phyloP scores from a whole-genome alignment of 169 alveolate species.

The Eimeria tenella region DNA sequence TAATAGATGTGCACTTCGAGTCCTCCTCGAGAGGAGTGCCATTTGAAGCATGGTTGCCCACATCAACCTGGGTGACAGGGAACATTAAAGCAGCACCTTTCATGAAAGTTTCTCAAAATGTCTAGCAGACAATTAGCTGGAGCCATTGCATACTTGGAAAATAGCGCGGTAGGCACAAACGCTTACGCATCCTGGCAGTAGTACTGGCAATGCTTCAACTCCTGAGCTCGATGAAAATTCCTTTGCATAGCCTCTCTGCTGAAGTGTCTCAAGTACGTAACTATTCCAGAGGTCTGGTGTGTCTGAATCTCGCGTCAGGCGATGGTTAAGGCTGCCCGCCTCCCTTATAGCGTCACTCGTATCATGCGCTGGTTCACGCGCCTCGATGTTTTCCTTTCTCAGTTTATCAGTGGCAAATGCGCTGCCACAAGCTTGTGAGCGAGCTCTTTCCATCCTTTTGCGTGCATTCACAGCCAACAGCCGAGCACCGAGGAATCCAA shows the following conservation, averaged over 20 bases:
- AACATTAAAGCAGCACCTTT: too few relatives aligned
- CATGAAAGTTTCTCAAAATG: too few relatives aligned
- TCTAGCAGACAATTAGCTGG: too few relatives aligned
- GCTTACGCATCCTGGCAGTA: too few relatives aligned
- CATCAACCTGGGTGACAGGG: too few relatives aligned
- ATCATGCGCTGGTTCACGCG: not conserved
- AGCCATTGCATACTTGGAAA: too few relatives aligned
- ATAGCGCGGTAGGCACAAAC: too few relatives aligned
- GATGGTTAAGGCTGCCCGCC: slow-evolving; percentile 1
- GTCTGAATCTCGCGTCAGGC: not conserved
- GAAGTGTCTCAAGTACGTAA: slow-evolving; percentile 52
- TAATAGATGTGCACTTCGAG: too few relatives aligned
- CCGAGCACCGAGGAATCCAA: slow-evolving; percentile 69
- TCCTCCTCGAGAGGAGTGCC: too few relatives aligned
- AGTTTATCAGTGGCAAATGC: not conserved
- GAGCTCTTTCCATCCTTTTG: slow-evolving; percentile 32
- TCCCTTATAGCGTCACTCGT: not conserved
- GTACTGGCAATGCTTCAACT: too few relatives aligned
- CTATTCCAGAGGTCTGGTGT: slow-evolving; percentile 47
- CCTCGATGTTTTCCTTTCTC: not conserved
- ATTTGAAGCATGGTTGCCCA: too few relatives aligned
- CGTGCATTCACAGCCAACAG: slow-evolving; percentile 67
- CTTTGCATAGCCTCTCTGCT: not conserved
- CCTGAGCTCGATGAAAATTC: not conserved
- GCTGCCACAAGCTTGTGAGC: slow-evolving; percentile 7